A percentile compares a stretch with the other conserved stretches of the same genome.
Conservation (phyloP, 129 eudicot species). For the Heracleum sosnowskyi region DNA sequence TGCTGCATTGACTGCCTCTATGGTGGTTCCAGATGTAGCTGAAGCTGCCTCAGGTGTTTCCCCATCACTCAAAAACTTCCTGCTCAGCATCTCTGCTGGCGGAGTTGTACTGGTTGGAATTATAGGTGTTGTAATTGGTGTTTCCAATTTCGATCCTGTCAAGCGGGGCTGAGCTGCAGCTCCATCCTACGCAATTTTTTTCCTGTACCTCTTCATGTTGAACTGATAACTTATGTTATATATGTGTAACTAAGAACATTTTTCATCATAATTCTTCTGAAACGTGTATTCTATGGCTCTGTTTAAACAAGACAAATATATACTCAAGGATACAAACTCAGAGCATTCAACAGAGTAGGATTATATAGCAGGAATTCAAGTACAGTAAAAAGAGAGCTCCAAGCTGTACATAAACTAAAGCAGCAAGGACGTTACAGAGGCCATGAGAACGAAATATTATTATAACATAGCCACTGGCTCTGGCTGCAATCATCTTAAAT, state of each 20-base stretch:
- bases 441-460: background rate
- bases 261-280: slow-evolving; percentile 9
- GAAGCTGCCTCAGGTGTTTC: slow-evolving; percentile 73
- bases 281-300: slow-evolving; percentile 10
- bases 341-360: background rate
- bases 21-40: slow-evolving; percentile 83
- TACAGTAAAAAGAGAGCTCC: background rate
- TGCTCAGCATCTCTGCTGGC: slow-evolving; percentile 77
- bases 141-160: slow-evolving; percentile 84
- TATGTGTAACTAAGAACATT: slow-evolving; percentile 8
- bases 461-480: background rate
- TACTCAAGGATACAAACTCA: background rate
- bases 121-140: slow-evolving; percentile 62
- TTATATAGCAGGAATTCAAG: background rate
- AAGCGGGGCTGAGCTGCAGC: slow-evolving; percentile 40
- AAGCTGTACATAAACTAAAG: background rate
- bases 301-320: slow-evolving; percentile 1
- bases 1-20: slow-evolving; percentile 67
- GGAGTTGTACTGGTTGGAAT: slow-evolving; percentile 56
- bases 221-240: background rate
- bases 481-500: background rate
- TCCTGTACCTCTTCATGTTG: background rate
- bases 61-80: slow-evolving; percentile 83
- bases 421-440: background rate
- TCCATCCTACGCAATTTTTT: background rate